Percentiles rank a stretch among this genome's conserved stretches.
Conservation (phyloP, 192 early-diverging fungal genomes). For the Helicostylum pulchrum region DNA sequence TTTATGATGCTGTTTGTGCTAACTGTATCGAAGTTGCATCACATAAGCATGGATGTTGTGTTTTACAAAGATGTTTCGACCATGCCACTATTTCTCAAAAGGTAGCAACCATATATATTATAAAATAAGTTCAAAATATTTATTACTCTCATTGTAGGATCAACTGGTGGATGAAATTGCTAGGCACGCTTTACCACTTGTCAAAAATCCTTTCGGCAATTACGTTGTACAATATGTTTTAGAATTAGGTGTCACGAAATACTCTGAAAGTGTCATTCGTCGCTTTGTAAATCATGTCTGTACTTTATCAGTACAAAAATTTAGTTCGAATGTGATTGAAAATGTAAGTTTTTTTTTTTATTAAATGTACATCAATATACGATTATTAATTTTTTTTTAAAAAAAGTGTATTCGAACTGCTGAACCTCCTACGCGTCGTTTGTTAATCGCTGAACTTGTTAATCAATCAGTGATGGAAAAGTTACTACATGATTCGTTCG, state of each 20-base stretch:
- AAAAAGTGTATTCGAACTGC: constrained; percentile 78
- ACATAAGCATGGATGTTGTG: constrained; percentile 88
- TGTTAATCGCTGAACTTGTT: constrained; percentile 75
- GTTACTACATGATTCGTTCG: constrained; percentile 82
- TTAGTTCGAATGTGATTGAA: constrained; percentile 90
- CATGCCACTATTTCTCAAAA: constrained; percentile 69
- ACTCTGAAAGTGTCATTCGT: constrained; percentile 65
- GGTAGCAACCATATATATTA: not conserved
- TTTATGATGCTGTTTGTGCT: constrained; percentile 74
- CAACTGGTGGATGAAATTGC: constrained; percentile 79
- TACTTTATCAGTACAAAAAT: constrained; percentile 81
- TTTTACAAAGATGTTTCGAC: constrained; percentile 88
- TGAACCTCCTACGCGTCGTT: constrained; percentile 60
- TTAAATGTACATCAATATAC: not conserved
- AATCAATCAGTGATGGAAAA: constrained; percentile 69
- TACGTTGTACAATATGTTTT: constrained; percentile 92
- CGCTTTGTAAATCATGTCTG: constrained; percentile 74
- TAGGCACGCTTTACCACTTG: constrained; percentile 65
- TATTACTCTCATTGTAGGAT: constrained; percentile 16
- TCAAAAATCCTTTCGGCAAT: constrained; percentile 90
- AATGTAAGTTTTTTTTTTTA: constrained; percentile 65
- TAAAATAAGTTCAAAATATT: not conserved
- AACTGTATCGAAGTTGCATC: constrained; percentile 82
- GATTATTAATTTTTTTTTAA: not conserved
- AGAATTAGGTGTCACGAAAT: constrained; percentile 66